Conservation (phyloP, 2,329 filamentous ascomycete genomes). For the Periconia sp. region DNA sequence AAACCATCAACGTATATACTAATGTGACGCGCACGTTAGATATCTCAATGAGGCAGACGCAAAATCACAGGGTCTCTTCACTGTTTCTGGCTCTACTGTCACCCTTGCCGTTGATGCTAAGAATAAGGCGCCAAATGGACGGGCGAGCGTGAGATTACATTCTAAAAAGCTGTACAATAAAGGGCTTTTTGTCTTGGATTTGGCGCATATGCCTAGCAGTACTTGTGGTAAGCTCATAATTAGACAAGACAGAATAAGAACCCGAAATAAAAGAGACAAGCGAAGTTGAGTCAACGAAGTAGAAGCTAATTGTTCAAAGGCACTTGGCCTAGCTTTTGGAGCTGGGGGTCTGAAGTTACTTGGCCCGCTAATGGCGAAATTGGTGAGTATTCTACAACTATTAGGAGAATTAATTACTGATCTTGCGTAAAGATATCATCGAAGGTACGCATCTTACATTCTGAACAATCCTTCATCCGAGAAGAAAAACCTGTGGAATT, state of each 20-base stretch:
- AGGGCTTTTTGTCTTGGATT: slow-evolving; percentile 52
- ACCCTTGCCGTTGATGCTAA: slow-evolving; percentile 54
- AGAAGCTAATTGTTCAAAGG: slow-evolving; percentile 28
- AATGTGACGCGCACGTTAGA: slow-evolving; percentile 5
- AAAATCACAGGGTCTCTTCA: slow-evolving; percentile 35
- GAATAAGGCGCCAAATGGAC: slow-evolving; percentile 38
- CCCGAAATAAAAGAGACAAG: too few relatives aligned
- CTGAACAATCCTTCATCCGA: too few relatives aligned
- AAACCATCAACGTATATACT: slow-evolving; percentile 1
- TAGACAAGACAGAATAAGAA: too few relatives aligned
- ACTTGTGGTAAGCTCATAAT: slow-evolving; percentile 45
- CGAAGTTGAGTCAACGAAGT: too few relatives aligned
- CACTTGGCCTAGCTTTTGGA: slow-evolving; percentile 52
- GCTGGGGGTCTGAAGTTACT: slow-evolving; percentile 28
- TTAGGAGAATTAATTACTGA: too few relatives aligned
- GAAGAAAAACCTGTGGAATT: too few relatives aligned
- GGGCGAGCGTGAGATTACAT: slow-evolving; percentile 52
- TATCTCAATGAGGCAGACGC: slow-evolving; percentile 51
- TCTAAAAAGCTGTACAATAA: slow-evolving; percentile 50
- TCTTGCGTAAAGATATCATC: too few relatives aligned
- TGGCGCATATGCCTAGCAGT: slow-evolving; percentile 54
- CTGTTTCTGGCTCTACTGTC: slow-evolving; percentile 19
- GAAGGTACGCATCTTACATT: too few relatives aligned
- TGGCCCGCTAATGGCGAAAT: slow-evolving; percentile 37
- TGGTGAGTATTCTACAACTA: too few relatives aligned